Conservation (phyloP, 306 rosid species). For the Cucumis hystrix region DNA sequence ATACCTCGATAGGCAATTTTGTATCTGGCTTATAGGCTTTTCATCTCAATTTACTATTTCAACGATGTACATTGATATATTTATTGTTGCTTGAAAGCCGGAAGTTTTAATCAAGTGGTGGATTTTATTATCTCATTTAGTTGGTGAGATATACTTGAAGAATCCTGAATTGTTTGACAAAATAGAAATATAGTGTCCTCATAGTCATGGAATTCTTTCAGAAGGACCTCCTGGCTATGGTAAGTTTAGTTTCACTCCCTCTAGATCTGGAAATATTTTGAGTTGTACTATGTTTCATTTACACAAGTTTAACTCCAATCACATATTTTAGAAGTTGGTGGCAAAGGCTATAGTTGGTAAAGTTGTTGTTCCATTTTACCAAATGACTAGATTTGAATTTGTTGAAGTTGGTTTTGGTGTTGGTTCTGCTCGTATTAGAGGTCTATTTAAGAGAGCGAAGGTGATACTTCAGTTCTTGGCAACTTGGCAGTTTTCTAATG, state of each 20-base stretch:
- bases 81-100: neutral
- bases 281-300: neutral
- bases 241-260: slow-evolving; percentile 53
- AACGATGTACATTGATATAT: neutral
- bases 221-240: slow-evolving; percentile 99
- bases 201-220: slow-evolving; percentile 79
- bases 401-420: slow-evolving; percentile 92
- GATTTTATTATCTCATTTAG: slow-evolving; percentile 30
- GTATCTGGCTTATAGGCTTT: neutral
- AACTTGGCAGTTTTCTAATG: neutral
- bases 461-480: slow-evolving; percentile 21
- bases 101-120: neutral
- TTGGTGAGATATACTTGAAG: slow-evolving; percentile 88
- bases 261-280: slow-evolving; percentile 6
- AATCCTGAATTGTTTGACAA: slow-evolving; percentile 92
- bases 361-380: slow-evolving; percentile 98
- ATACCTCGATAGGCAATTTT: slow-evolving; percentile 47
- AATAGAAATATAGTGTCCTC: slow-evolving; percentile 93
- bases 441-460: slow-evolving; percentile 95
- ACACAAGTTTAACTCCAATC: slow-evolving; percentile 3
- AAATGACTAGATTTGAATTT: slow-evolving; percentile 98
- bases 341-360: slow-evolving; percentile 99
- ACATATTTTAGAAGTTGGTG: slow-evolving; percentile 73
- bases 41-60: neutral
- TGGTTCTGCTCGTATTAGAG: slow-evolving; percentile 98